phyloP scores from a whole-genome alignment of 2,329 filamentous ascomycete genomes.

The Aphanoascus verrucosus region DNA sequence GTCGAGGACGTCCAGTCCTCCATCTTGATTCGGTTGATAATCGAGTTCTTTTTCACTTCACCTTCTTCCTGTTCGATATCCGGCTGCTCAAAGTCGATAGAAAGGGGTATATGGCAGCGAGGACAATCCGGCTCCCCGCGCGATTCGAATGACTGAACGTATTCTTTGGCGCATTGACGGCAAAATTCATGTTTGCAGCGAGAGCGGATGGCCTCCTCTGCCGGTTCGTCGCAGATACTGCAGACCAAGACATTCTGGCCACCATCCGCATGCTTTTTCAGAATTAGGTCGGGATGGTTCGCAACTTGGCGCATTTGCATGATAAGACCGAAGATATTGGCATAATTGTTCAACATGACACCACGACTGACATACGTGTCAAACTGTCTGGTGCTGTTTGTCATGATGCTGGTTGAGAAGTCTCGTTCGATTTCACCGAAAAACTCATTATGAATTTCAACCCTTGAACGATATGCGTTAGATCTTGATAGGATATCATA shows the following conservation, averaged over 20 bases:
- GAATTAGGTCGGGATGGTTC: slow-evolving; percentile 85
- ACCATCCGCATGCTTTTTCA: slow-evolving; percentile 76
- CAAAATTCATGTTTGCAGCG: slow-evolving; percentile 91
- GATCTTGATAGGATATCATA: not conserved
- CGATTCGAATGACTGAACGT: slow-evolving; percentile 63
- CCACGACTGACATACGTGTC: slow-evolving; percentile 91
- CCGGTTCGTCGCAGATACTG: slow-evolving; percentile 90
- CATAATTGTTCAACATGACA: slow-evolving; percentile 93
- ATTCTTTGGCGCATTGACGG: slow-evolving; percentile 66
- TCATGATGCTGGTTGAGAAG: slow-evolving; percentile 93
- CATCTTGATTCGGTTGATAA: slow-evolving; percentile 98
- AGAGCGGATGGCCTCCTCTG: slow-evolving; percentile 87
- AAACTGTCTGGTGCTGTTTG: slow-evolving; percentile 74
- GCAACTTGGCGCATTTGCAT: slow-evolving; percentile 99
- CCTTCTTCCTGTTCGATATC: slow-evolving; percentile 88
- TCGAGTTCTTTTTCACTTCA: slow-evolving; percentile 83
- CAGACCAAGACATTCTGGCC: slow-evolving; percentile 87
- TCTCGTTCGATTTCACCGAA: slow-evolving; percentile 95
- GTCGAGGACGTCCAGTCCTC: slow-evolving; percentile 97
- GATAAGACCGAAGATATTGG: slow-evolving; percentile 96
- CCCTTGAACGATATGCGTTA: slow-evolving; percentile 28
- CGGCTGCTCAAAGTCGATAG: slow-evolving; percentile 88
- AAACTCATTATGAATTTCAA: slow-evolving; percentile 85
- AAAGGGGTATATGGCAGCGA: slow-evolving; percentile 76
- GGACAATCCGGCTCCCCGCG: slow-evolving; percentile 58